phyloP scores from a whole-genome alignment of 2,329 filamentous ascomycete genomes.

The Epichloe sp. region DNA sequence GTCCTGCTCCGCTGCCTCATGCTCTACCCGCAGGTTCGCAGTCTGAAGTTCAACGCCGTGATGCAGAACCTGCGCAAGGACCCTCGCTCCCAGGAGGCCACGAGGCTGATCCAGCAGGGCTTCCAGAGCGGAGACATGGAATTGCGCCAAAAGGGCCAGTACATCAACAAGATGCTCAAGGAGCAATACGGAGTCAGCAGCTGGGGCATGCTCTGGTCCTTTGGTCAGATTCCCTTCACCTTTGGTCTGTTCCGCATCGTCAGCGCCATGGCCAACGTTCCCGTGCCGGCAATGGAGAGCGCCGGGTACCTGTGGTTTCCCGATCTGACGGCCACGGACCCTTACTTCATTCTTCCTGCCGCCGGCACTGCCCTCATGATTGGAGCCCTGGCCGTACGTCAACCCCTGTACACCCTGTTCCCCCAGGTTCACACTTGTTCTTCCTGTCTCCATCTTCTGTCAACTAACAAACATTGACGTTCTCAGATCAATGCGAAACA shows the following conservation, averaged over 20 bases:
- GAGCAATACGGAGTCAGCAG: conserved; percentile 23
- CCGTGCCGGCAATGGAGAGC: conserved; percentile 63
- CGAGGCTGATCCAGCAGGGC: conserved; percentile 37
- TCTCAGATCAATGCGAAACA: conserved; percentile 23
- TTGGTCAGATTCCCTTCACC: conserved; percentile 49
- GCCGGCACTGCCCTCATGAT: conserved; percentile 43
- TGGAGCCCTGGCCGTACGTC: conserved; percentile 37
- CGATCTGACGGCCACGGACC: conserved; percentile 66
- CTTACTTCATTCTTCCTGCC: conserved; percentile 61
- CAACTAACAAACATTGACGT: not conserved
- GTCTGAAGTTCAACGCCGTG: conserved; percentile 32
- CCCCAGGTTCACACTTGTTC: not conserved
- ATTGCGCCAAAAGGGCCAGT: conserved; percentile 22
- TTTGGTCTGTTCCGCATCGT: conserved; percentile 72
- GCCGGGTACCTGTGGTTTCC: conserved; percentile 67
- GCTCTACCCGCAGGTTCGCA: conserved; percentile 43
- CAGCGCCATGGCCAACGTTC: conserved; percentile 59
- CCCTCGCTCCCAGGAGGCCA: conserved; percentile 36
- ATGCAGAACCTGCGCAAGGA: conserved; percentile 43
- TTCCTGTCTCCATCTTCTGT: not conserved
- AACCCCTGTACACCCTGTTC: not conserved
- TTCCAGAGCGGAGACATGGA: conserved; percentile 29
- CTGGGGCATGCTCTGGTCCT: conserved; percentile 23
- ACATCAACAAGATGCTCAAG: conserved; percentile 22
- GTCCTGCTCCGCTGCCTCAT: conserved; percentile 50